These are phyloP conservation scores for Fusarium equiseti DNA, from an alignment of 2,329 filamentous ascomycete species.

Conservation along the genomic window DNA sequence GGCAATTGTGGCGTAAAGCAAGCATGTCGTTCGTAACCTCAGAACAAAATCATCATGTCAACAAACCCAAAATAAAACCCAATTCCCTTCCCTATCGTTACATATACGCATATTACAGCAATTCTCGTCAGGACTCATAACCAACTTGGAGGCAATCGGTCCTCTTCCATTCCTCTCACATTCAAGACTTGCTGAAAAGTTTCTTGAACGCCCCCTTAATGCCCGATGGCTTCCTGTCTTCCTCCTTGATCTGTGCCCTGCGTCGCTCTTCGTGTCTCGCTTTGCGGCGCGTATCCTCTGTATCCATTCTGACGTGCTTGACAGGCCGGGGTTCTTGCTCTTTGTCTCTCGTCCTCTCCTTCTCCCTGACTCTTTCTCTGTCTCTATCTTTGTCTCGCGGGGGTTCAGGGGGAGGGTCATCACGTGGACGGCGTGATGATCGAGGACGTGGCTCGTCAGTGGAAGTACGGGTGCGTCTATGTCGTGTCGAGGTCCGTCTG, in stretches of 20 bases:
- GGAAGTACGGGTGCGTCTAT: conserved; percentile 34
- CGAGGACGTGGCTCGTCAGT: conserved; percentile 42
- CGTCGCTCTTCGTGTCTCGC: conserved; percentile 51
- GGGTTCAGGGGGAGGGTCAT: conserved; percentile 31
- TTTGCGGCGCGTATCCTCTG: conserved; percentile 52
- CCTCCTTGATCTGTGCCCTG: conserved; percentile 50
- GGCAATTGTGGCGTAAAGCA: conserved; percentile 22
- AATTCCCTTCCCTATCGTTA: conserved; percentile 40
- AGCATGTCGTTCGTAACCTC: conserved; percentile 31
- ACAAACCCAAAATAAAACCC: conserved; percentile 22
- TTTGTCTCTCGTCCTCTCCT: conserved; percentile 21
- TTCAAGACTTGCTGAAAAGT: conserved; percentile 45
- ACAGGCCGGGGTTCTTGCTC: conserved; percentile 31
- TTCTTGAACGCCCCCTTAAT: conserved; percentile 51
- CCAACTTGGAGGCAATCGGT: conserved; percentile 27
- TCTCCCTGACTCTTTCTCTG: conserved; percentile 19
- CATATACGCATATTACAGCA: conserved; percentile 40
- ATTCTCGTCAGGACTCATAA: conserved; percentile 42
- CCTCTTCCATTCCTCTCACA: conserved; percentile 19
- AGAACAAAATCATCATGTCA: conserved; percentile 26
- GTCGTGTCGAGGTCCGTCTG: conserved; percentile 48
- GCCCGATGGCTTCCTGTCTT: conserved; percentile 49
- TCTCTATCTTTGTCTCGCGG: conserved; percentile 32
- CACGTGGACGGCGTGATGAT: conserved; percentile 39
- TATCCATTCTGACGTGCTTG: conserved; percentile 47